A percentile compares a stretch with the other conserved stretches of the same genome.
Evolutionary conservation across 768 basidiomycete genomes (phyloP).

Genomic region (Jaapia argillacea): DNA sequence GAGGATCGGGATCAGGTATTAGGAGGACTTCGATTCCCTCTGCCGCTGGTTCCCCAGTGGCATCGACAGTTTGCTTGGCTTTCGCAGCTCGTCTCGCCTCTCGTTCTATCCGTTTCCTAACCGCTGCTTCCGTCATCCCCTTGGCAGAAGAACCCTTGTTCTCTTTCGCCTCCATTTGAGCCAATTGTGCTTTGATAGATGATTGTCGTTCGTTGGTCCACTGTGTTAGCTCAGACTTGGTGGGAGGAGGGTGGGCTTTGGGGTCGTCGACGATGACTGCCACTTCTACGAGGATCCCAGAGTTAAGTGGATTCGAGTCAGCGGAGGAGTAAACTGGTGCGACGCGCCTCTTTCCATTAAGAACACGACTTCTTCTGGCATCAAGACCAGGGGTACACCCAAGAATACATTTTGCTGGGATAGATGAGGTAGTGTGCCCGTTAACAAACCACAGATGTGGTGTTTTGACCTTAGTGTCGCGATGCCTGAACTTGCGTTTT

Average conservation of each 20-base stretch:
- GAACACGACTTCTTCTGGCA: constrained; percentile 88
- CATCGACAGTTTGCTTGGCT: constrained; percentile 9
- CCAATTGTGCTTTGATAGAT: constrained; percentile 36
- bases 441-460: constrained; percentile 74
- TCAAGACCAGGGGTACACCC: constrained; percentile 79
- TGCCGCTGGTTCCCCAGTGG: constrained; percentile 2
- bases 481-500: constrained; percentile 54
- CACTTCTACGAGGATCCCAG: constrained; percentile 36
- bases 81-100: constrained; percentile 34
- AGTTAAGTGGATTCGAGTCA: background rate
- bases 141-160: constrained; percentile 26
- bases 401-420: constrained; percentile 96
- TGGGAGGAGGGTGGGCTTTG: constrained; percentile 42
- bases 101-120: constrained; percentile 63
- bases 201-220: constrained; percentile 46
- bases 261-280: constrained; percentile 73
- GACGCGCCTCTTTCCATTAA: constrained; percentile 74
- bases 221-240: constrained; percentile 30
- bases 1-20: background rate
- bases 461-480: constrained; percentile 70
- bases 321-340: background rate
- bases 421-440: constrained; percentile 88
- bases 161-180: constrained; percentile 37
- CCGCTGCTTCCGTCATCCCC: constrained; percentile 51
- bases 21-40: background rate